Conservation (phyloP, 2,329 filamentous ascomycete genomes). For the Pseudopyrenochaeta lycopersici region DNA sequence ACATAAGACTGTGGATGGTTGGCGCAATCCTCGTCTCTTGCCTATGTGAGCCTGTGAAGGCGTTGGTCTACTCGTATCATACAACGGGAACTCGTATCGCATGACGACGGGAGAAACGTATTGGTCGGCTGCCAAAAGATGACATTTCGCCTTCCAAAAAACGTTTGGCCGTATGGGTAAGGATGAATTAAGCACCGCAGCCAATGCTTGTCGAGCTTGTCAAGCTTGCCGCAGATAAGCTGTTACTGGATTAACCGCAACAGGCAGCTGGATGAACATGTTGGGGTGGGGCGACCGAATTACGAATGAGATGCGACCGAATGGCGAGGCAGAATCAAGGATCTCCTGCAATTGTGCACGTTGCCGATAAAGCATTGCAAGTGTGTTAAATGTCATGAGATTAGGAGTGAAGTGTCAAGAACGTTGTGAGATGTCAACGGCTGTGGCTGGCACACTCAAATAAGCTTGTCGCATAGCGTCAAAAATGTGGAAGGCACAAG, state of each 20-base stretch:
- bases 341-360: neutral
- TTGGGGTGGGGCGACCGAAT: neutral
- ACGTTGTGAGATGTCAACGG: conserved; percentile 2
- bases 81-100: neutral
- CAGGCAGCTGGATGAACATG: conserved; percentile 20
- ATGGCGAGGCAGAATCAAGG: neutral
- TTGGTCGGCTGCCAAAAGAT: neutral
- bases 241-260: conserved; percentile 20
- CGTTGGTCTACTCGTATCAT: neutral
- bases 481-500: neutral
- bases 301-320: neutral
- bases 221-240: conserved; percentile 25
- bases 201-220: conserved; percentile 30
- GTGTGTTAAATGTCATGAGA: neutral
- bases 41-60: neutral
- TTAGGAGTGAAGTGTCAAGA: neutral
- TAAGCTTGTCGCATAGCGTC: neutral
- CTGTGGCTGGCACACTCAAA: conserved; percentile 5
- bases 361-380: neutral
- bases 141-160: neutral
- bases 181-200: conserved; percentile 27
- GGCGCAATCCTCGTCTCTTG: neutral
- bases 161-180: neutral
- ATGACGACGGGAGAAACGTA: neutral
- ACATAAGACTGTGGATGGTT: neutral